A percentile compares a stretch with the other conserved stretches of the same genome.
Evolutionary conservation across 768 basidiomycete genomes (phyloP).

Genomic region (Leccinellum rugosiceps): DNA sequence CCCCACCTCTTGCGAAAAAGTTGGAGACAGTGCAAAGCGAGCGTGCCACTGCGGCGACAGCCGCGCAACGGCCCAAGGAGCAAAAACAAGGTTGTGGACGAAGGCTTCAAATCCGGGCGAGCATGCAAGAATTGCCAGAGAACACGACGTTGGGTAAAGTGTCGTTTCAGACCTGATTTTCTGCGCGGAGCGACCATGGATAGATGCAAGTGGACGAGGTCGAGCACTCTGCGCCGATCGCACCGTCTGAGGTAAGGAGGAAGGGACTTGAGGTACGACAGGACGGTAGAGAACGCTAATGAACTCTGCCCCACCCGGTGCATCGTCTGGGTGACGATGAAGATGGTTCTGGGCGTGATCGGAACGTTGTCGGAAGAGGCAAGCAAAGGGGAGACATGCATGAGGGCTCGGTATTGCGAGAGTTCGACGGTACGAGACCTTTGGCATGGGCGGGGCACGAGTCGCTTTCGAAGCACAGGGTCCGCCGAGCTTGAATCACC

Average conservation of each 20-base stretch:
- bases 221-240: slow-evolving; percentile 38
- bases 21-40: slow-evolving; percentile 44
- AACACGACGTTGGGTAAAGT: slow-evolving; percentile 43
- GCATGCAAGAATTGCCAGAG: slow-evolving; percentile 43
- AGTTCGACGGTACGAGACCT: slow-evolving; percentile 8
- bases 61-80: slow-evolving; percentile 51
- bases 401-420: slow-evolving; percentile 37
- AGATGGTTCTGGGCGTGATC: slow-evolving; percentile 42
- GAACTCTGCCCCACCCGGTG: slow-evolving; percentile 38
- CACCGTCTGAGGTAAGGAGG: slow-evolving; percentile 39
- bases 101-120: slow-evolving; percentile 53
- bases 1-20: slow-evolving; percentile 59
- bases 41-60: slow-evolving; percentile 51
- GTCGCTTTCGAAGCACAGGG: slow-evolving; percentile 6
- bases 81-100: slow-evolving; percentile 55
- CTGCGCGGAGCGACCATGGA: slow-evolving; percentile 36
- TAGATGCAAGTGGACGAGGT: slow-evolving; percentile 47
- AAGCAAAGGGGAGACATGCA: slow-evolving; percentile 41
- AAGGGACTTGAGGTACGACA: slow-evolving; percentile 47
- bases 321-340: slow-evolving; percentile 45
- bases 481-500: background rate
- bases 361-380: slow-evolving; percentile 31
- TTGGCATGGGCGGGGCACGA: slow-evolving; percentile 15
- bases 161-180: slow-evolving; percentile 39
- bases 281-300: slow-evolving; percentile 44